These are phyloP conservation scores for Leishmania gerbilli DNA, from an alignment of 208 protist species.

Conservation along the genomic window DNA sequence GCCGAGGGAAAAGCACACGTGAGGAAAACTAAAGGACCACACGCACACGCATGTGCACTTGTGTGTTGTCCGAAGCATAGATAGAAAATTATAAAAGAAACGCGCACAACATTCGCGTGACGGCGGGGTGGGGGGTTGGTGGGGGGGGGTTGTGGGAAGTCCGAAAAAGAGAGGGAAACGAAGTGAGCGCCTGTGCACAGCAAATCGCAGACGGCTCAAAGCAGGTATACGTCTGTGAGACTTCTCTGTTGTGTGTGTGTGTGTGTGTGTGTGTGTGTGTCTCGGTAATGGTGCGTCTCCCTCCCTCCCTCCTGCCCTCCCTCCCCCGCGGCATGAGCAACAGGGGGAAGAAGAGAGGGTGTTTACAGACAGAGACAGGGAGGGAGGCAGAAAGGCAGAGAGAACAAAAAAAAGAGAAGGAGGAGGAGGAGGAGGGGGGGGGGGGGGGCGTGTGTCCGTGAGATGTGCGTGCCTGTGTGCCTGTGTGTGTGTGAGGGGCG, in stretches of 20 bases:
- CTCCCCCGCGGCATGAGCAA: background rate
- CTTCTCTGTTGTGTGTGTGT: background rate
- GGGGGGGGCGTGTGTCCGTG: background rate
- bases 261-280: background rate
- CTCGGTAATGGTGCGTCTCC: background rate
- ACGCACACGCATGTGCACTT: background rate
- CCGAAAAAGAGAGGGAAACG: background rate
- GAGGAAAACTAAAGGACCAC: background rate
- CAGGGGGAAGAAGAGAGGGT: background rate
- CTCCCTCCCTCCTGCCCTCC: no score
- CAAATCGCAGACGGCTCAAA: background rate
- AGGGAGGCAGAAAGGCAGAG: background rate
- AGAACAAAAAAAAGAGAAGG: background rate
- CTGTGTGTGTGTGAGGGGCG: background rate
- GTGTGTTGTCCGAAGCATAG: background rate
- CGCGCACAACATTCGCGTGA: background rate
- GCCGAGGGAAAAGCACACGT: background rate
- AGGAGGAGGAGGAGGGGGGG: no score
- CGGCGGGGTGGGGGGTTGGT: no score
- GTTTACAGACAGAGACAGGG: background rate
- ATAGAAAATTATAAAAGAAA: background rate
- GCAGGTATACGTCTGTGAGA: background rate
- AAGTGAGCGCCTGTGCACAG: background rate
- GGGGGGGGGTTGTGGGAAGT: background rate
- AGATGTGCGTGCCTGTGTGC: background rate